Evolutionary conservation across 371 early-diverging fungal species (phyloP).

Genomic region (Blakeslea trispora): DNA sequence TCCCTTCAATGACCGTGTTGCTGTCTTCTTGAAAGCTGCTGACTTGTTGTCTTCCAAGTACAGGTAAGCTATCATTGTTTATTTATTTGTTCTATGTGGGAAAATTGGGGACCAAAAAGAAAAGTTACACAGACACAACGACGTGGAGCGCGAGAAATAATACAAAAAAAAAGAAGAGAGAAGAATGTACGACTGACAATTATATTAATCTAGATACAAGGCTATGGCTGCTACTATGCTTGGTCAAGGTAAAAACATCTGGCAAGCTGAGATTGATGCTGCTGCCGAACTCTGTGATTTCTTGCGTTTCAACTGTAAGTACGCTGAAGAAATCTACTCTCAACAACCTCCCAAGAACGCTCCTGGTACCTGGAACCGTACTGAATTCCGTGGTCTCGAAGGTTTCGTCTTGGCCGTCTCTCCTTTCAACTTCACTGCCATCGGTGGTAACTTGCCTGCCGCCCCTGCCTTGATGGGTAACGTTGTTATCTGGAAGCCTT

Average conservation of each 20-base stretch:
- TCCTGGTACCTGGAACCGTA: constrained; percentile 91
- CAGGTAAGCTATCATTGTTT: constrained; percentile 52
- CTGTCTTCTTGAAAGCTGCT: constrained; percentile 98
- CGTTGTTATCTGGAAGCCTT: constrained; percentile 97
- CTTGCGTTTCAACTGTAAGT: constrained; percentile 95
- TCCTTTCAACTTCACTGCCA: constrained; percentile 99
- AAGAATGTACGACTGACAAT: too few species aligned
- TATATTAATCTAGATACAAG: constrained; percentile 71
- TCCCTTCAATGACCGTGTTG: constrained; percentile 93
- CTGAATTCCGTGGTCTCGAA: constrained; percentile 95
- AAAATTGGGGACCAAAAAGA: background rate
- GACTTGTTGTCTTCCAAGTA: constrained; percentile 90
- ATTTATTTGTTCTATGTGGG: constrained; percentile 2
- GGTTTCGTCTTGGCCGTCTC: constrained; percentile 97
- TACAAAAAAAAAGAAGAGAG: too few species aligned
- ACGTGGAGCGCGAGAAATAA: too few species aligned
- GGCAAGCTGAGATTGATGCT: constrained; percentile 99
- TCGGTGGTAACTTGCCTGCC: constrained; percentile 93
- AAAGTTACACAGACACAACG: constrained; percentile 2
- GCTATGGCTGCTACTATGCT: constrained; percentile 97
- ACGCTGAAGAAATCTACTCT: constrained; percentile 90
- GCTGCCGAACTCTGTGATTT: constrained; percentile 95
- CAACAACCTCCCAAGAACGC: constrained; percentile 93
- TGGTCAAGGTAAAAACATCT: constrained; percentile 98
- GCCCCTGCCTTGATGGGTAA: constrained; percentile 98